Evolutionary conservation across 2,329 filamentous ascomycete species (phyloP).

Genomic region (Hymenoscyphus scutula): DNA sequence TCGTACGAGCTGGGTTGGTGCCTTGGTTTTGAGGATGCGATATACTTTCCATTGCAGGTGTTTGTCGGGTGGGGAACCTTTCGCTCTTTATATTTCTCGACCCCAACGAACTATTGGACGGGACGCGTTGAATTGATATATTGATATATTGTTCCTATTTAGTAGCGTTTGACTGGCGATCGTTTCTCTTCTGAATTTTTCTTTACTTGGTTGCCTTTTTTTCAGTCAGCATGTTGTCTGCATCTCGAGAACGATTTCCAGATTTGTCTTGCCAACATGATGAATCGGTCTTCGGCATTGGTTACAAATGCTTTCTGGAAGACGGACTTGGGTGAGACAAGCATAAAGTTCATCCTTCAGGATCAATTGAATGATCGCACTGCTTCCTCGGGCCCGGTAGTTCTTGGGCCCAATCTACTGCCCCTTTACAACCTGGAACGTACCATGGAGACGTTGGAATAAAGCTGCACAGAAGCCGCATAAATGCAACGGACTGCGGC

Average conservation of each 20-base stretch:
- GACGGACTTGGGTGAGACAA: slow-evolving; percentile 1
- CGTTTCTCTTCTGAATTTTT: background rate
- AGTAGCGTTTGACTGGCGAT: background rate
- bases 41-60: background rate
- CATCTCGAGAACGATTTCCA: background rate
- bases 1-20: slow-evolving; percentile 3
- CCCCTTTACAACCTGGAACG: too few species aligned
- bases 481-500: background rate
- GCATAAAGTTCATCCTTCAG: slow-evolving; percentile 5
- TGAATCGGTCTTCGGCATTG: background rate
- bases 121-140: background rate
- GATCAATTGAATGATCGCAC: slow-evolving; percentile 9
- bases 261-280: background rate
- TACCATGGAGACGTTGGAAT: slow-evolving; percentile 4
- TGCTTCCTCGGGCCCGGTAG: slow-evolving; percentile 7
- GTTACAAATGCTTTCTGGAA: background rate
- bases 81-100: slow-evolving; percentile 5
- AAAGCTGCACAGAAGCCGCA: background rate
- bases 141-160: background rate
- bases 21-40: background rate
- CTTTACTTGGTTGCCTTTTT: background rate
- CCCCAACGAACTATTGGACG: slow-evolving; percentile 6
- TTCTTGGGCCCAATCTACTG: background rate
- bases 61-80: background rate
- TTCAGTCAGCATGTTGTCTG: background rate